phyloP scores from a whole-genome alignment of 2,329 filamentous ascomycete species.

The Clonostachys rhizophaga region DNA sequence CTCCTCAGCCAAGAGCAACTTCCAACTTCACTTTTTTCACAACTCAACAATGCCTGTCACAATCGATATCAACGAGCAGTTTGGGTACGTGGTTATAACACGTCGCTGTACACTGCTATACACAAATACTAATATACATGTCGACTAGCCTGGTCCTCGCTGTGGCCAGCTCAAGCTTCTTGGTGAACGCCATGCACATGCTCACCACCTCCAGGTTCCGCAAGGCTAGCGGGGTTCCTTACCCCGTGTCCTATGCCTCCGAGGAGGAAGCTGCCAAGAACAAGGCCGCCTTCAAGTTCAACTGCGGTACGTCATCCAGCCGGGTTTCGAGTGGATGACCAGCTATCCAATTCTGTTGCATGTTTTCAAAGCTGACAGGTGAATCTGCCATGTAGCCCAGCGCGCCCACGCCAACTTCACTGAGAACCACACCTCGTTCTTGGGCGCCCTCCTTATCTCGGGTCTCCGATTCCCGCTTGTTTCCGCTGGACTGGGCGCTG shows the following conservation, averaged over 20 bases:
- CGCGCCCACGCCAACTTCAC: conserved; percentile 59
- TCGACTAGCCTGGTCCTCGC: conserved; percentile 53
- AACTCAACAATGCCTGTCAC: neutral
- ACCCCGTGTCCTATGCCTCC: conserved; percentile 53
- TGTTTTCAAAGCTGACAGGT: neutral
- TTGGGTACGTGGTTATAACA: neutral
- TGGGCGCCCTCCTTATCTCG: conserved; percentile 48
- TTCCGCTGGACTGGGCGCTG: conserved; percentile 41
- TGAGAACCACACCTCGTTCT: conserved; percentile 52
- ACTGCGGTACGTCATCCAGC: conserved; percentile 45
- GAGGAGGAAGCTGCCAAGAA: conserved; percentile 50
- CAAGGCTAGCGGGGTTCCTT: conserved; percentile 46
- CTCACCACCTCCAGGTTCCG: conserved; percentile 42
- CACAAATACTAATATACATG: conserved; percentile 1
- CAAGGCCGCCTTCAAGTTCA: conserved; percentile 51
- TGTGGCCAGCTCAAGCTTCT: conserved; percentile 49
- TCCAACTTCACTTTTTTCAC: no score
- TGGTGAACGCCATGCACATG: conserved; percentile 51
- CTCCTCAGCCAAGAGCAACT: no score
- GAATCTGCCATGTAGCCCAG: conserved; percentile 33
- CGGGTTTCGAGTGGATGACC: neutral
- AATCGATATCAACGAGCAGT: neutral
- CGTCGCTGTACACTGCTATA: neutral
- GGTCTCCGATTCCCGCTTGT: conserved; percentile 49
- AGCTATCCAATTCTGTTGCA: neutral